These are phyloP conservation scores for Candida tropicalis DNA, from an alignment of 1,139 yeast genomes.

Conservation along the genomic window DNA sequence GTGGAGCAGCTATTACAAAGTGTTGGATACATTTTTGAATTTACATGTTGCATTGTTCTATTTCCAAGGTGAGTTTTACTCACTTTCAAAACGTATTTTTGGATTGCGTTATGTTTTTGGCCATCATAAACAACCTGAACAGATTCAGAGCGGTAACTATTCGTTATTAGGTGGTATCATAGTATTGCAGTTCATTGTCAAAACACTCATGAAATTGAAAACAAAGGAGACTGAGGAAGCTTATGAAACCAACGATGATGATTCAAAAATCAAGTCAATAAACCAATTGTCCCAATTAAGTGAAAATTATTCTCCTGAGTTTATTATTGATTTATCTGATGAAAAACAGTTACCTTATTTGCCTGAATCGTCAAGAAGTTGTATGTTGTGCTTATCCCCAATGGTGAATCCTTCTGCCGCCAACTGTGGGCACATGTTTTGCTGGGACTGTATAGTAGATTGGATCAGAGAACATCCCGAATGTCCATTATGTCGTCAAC, in stretches of 20 bases:
- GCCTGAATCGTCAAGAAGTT: slow-evolving; percentile 68
- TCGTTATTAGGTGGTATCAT: slow-evolving; percentile 77
- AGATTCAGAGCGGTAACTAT: slow-evolving; percentile 61
- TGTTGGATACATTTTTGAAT: slow-evolving; percentile 57
- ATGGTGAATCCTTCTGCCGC: slow-evolving; percentile 87
- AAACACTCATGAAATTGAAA: slow-evolving; percentile 38
- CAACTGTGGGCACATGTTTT: slow-evolving; percentile 88
- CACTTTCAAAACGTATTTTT: slow-evolving; percentile 71
- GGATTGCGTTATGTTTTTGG: slow-evolving; percentile 81
- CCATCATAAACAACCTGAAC: slow-evolving; percentile 54
- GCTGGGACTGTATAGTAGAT: slow-evolving; percentile 89
- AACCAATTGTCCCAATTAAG: slow-evolving; percentile 24
- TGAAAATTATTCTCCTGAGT: slow-evolving; percentile 17
- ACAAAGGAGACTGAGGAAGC: slow-evolving; percentile 26
- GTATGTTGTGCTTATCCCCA: slow-evolving; percentile 79
- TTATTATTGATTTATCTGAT: slow-evolving; percentile 57
- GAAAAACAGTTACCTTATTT: slow-evolving; percentile 63
- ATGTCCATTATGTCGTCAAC: slow-evolving; percentile 89
- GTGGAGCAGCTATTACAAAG: slow-evolving; percentile 41
- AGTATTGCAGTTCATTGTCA: slow-evolving; percentile 58
- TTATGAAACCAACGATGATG: slow-evolving; percentile 17
- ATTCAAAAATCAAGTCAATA: slow-evolving; percentile 17
- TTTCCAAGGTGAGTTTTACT: slow-evolving; percentile 78
- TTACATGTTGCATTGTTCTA: slow-evolving; percentile 82
- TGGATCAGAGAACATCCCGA: slow-evolving; percentile 90